Base-by-base conservation (phyloP, 352 stramenopile species). In the Phytophthora pluvialis region DNA sequence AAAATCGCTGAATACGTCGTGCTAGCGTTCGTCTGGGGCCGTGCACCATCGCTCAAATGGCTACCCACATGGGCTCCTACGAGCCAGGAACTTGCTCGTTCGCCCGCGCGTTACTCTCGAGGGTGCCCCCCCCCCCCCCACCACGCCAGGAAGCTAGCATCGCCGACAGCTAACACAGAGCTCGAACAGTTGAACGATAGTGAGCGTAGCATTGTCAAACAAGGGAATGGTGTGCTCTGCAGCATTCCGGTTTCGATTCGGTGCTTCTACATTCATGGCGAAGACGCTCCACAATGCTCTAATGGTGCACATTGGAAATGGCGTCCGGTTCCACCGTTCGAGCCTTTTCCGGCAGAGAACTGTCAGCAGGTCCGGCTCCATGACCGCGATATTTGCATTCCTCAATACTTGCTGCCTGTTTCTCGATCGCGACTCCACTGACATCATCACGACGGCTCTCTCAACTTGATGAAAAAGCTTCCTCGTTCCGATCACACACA, bases 21-120 rank as follows among this genome's bases (percentile, higher is more conserved):
- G 16, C n/a, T 46, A 2, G 10, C 40, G n/a, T 28, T 46, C 16
- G 18, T 25, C 18, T 29, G 40, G 10, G 16, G 3, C 16, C 25
- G 1, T 86, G 72, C 51, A 45, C 70, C 11, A 72, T 84, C 39
- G 70, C 70, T 33, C 77, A 82, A 51, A 75, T 84, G 60, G 70
- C 68, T 12, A 79, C 63, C n/a, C n/a, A n/a, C n/a, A n/a, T n/a
- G 33, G 59, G 55, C 36, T 64, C 67, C 15, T 83, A 81, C 48
- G 46, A 67, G 4, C n/a, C n/a, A n/a, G 60, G 63, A n/a, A 55
- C 42, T 26, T 84, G 73, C 56, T 44, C 51, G 28, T 71, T 46
- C 11, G 40, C 18, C 40, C 40, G 33, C 33, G 67, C 15, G 69
- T 70, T 15, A 70, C 60, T 35, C 55, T 79, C 18, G 28, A 50